Conservation (phyloP, 1,284 basidiomycete genomes). For the Singerocomus inundabilis region DNA sequence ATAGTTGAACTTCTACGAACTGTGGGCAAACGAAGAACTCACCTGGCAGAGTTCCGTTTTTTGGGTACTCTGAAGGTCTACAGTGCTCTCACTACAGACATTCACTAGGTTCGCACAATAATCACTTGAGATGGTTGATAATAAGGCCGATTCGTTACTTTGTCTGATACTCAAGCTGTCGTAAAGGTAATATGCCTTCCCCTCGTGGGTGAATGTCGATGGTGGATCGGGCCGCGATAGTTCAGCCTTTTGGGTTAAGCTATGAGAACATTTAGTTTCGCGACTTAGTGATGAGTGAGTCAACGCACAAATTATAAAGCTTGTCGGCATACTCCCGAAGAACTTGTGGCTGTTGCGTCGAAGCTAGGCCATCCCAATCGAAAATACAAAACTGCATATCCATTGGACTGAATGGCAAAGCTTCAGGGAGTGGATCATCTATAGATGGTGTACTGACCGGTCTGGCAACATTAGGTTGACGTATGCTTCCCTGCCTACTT, state of each 20-base stretch:
- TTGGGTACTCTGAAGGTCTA: slow-evolving; percentile 58
- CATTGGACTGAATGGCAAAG: slow-evolving; percentile 40
- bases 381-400: slow-evolving; percentile 48
- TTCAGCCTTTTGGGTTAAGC: slow-evolving; percentile 28
- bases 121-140: slow-evolving; percentile 2
- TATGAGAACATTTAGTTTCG: slow-evolving; percentile 20
- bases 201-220: slow-evolving; percentile 41
- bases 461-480: slow-evolving; percentile 58
- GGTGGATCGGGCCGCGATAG: slow-evolving; percentile 51
- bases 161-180: slow-evolving; percentile 51
- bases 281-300: neutral
- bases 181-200: slow-evolving; percentile 48
- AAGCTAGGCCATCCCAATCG: slow-evolving; percentile 32
- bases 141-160: slow-evolving; percentile 35
- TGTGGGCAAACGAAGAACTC: slow-evolving; percentile 4
- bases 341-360: slow-evolving; percentile 39
- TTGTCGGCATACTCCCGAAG: slow-evolving; percentile 44
- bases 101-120: slow-evolving; percentile 12
- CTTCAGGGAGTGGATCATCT: slow-evolving; percentile 9
- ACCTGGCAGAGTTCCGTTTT: slow-evolving; percentile 58
- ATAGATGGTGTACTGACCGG: slow-evolving; percentile 40
- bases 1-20: slow-evolving; percentile 3
- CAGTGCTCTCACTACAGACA: slow-evolving; percentile 42
- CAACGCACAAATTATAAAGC: slow-evolving; percentile 47
- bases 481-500: slow-evolving; percentile 27